These are phyloP conservation scores for Bryopsis sp. DNA, from an alignment of 139 green algal genomes.

Conservation along the genomic window DNA sequence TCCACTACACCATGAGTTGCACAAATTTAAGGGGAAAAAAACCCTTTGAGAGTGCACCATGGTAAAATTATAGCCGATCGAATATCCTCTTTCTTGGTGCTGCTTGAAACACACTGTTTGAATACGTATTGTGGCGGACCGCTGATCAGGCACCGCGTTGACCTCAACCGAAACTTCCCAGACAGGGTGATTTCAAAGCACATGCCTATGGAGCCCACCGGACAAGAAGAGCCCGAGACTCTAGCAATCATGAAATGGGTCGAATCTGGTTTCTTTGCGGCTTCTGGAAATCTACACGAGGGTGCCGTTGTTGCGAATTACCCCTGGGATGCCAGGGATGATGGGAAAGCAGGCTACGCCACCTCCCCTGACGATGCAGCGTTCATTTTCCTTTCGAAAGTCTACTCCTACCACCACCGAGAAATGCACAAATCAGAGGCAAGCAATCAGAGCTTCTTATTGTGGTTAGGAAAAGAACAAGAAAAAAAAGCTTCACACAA, in stretches of 20 bases:
- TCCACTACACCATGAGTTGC: too few species aligned
- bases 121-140: too few species aligned
- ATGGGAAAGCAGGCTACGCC: constrained; percentile 54
- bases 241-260: constrained; percentile 63
- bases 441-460: too few species aligned
- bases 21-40: too few species aligned
- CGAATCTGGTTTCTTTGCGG: constrained; percentile 33
- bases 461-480: too few species aligned
- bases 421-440: too few species aligned
- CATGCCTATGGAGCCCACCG: constrained; percentile 22
- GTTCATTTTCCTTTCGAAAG: constrained; percentile 56
- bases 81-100: too few species aligned
- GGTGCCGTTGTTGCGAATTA: constrained; percentile 81
- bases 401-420: constrained; percentile 65
- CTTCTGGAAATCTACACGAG: constrained; percentile 58
- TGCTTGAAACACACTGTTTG: too few species aligned
- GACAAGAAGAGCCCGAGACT: constrained; percentile 60
- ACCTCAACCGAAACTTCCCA: constrained; percentile 91
- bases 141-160: constrained; percentile 30
- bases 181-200: constrained; percentile 44
- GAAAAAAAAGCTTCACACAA: too few species aligned
- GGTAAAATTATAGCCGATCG: too few species aligned
- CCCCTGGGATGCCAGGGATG: constrained; percentile 63
- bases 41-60: too few species aligned
- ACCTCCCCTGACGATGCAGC: constrained; percentile 62